phyloP scores from a whole-genome alignment of 257 asterid species.

The Rehmannia glutinosa region DNA sequence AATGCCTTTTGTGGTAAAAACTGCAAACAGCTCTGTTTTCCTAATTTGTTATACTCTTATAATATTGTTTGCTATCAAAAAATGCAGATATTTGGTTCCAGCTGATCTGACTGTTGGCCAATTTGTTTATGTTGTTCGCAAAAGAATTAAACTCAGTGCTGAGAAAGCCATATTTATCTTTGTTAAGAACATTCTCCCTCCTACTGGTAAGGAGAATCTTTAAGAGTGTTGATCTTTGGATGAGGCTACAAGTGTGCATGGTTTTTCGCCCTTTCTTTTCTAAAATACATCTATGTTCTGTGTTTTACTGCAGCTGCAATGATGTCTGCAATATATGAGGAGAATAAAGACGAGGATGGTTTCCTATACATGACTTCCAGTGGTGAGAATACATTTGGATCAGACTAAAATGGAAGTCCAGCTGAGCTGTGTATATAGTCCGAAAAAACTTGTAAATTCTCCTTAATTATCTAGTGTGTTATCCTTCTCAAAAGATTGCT shows the following conservation, averaged over 20 bases:
- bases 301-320: conserved; percentile 46
- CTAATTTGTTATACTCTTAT: no score
- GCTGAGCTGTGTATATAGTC: conserved; percentile 32
- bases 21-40: neutral
- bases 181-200: conserved; percentile 91
- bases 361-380: conserved; percentile 76
- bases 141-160: conserved; percentile 94
- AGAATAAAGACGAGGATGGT: conserved; percentile 68
- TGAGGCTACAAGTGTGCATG: no score
- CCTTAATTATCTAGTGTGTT: conserved; percentile 19
- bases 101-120: conserved; percentile 97
- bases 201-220: conserved; percentile 56
- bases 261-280: no score
- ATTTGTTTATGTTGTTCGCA: conserved; percentile 92
- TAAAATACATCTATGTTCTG: no score
- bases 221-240: no score
- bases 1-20: no score
- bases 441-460: conserved; percentile 42
- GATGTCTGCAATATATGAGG: conserved; percentile 76
- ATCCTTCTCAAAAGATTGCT: conserved; percentile 20
- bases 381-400: conserved; percentile 71
- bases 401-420: conserved; percentile 34
- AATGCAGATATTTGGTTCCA: conserved; percentile 81
- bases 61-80: no score
- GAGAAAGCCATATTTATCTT: conserved; percentile 96